phyloP scores from a whole-genome alignment of 495 filamentous ascomycete genomes.

The Neurospora sp. region DNA sequence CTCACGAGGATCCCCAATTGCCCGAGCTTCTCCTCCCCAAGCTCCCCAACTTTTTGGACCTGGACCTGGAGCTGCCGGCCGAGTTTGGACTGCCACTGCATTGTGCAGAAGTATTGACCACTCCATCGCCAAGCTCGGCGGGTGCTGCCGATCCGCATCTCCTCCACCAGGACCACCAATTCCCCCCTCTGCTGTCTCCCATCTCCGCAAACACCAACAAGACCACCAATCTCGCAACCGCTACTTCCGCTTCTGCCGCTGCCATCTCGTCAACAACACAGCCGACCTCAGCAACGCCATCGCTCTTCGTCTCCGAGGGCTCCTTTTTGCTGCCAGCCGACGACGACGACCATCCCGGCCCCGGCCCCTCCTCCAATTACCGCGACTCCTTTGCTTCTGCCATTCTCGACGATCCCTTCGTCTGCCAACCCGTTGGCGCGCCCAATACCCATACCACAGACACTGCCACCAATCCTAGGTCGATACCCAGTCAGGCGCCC shows the following conservation, averaged over 20 bases:
- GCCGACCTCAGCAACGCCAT: slow-evolving; percentile 4
- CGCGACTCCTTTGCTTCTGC: slow-evolving; percentile 33
- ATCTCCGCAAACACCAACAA: not conserved
- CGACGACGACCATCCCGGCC: slow-evolving; percentile 19
- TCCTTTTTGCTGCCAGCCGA: slow-evolving; percentile 16
- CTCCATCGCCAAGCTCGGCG: not conserved
- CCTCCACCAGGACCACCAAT: not conserved
- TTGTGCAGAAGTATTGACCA: not conserved
- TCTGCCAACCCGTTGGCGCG: slow-evolving; percentile 22
- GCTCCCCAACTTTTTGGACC: not conserved
- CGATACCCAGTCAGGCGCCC: not conserved
- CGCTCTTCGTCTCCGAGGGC: slow-evolving; percentile 12
- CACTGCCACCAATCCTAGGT: slow-evolving; percentile 1
- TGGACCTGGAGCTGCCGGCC: not conserved
- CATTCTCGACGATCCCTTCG: slow-evolving; percentile 39
- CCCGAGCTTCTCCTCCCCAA: not conserved
- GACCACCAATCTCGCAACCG: not conserved
- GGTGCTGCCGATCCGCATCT: not conserved
- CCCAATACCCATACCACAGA: not conserved
- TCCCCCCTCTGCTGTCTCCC: not conserved
- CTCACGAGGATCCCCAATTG: not conserved
- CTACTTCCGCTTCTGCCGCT: slow-evolving; percentile 1
- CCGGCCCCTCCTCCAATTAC: slow-evolving; percentile 10
- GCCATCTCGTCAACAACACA: slow-evolving; percentile 2
- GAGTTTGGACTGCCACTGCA: not conserved